phyloP scores from a whole-genome alignment of 1,284 basidiomycete species.

The Pulchroboletus neoregius region DNA sequence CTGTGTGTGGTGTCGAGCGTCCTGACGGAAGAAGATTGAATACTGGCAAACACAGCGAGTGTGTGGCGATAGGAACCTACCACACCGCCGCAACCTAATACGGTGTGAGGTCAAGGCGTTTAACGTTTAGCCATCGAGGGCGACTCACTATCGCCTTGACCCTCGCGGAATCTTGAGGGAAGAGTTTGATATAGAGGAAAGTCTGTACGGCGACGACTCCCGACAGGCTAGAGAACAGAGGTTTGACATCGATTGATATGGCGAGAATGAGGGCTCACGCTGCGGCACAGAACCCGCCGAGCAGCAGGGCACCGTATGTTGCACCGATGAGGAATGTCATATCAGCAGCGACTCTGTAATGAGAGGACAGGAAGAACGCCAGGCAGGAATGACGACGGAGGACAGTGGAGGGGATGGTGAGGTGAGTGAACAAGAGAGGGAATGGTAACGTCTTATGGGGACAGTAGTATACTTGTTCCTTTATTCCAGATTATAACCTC shows the following conservation, averaged over 20 bases:
- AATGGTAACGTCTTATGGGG: too few species aligned
- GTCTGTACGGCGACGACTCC: slow-evolving; percentile 43
- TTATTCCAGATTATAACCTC: not conserved
- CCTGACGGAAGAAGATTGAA: slow-evolving; percentile 18
- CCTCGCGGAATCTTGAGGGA: slow-evolving; percentile 33
- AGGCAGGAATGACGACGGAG: not conserved
- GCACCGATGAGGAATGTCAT: slow-evolving; percentile 12
- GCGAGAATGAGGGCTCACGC: slow-evolving; percentile 18
- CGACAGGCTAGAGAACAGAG: slow-evolving; percentile 35
- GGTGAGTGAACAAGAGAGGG: not conserved
- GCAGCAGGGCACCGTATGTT: slow-evolving; percentile 43
- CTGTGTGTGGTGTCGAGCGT: slow-evolving; percentile 28
- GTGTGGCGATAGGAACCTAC: slow-evolving; percentile 6
- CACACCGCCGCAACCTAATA: slow-evolving; percentile 29
- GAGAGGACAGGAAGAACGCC: not conserved
- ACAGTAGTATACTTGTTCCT: not conserved
- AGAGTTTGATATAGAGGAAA: slow-evolving; percentile 42
- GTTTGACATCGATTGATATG: not conserved
- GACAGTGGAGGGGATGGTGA: not conserved
- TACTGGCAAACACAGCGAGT: not conserved
- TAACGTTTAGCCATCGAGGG: slow-evolving; percentile 7
- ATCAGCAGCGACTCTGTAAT: not conserved
- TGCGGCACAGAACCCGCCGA: slow-evolving; percentile 43
- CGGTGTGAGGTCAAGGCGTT: not conserved
- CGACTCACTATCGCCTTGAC: slow-evolving; percentile 39